A percentile compares a stretch with the other conserved stretches of the same genome.
phyloP scores from a whole-genome alignment of 1,284 basidiomycete genomes.

The Sporisorium graminicola region DNA sequence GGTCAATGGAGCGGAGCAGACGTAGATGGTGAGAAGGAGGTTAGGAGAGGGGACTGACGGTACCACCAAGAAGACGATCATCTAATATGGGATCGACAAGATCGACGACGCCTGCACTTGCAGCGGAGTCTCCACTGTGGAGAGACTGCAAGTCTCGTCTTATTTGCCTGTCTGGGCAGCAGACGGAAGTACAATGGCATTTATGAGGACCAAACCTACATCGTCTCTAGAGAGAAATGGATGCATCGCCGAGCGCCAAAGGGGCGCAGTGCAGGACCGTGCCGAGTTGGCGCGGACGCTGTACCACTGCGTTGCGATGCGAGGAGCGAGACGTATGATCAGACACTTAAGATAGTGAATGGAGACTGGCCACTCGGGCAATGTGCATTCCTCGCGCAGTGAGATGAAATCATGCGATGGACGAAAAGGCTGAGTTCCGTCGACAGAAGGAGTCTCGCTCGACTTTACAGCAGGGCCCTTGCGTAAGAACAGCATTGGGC shows the following conservation, averaged over 20 bases:
- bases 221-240: not conserved
- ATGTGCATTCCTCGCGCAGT: not conserved
- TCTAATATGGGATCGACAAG: not conserved
- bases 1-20: not conserved
- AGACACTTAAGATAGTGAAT: not conserved
- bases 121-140: not conserved
- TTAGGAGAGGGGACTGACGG: not conserved
- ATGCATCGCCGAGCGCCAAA: not conserved
- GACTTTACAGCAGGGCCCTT: not conserved
- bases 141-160: not conserved
- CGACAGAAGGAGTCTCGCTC: not conserved
- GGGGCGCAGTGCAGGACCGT: not conserved
- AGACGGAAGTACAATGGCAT: not conserved
- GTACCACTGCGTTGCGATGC: not conserved
- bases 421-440: slow-evolving; percentile 4
- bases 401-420: slow-evolving; percentile 1
- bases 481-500: not conserved
- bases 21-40: not conserved
- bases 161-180: not conserved
- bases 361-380: not conserved
- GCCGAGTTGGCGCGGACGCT: not conserved
- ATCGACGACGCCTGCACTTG: not conserved
- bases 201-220: not conserved
- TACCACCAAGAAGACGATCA: not conserved
- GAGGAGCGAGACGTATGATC: not conserved